These are phyloP conservation scores for Cryptococcus maquisensis DNA, from an alignment of 1,284 basidiomycete species.

Conservation along the genomic window DNA sequence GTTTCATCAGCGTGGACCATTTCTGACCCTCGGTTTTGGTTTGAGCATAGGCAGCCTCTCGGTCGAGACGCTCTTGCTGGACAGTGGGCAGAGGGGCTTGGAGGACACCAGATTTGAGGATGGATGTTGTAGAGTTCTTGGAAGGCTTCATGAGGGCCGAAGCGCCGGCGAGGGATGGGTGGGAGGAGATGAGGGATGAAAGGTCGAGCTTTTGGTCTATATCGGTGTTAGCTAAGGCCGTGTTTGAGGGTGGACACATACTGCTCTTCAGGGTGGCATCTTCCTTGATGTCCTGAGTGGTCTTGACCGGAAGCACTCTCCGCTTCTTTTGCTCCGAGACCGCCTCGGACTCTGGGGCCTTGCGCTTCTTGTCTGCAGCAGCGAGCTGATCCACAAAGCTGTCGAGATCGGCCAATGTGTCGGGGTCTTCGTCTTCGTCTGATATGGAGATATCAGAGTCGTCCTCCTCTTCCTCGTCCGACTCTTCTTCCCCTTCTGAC, in stretches of 20 bases:
- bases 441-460: constrained; percentile 54
- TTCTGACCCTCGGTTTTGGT: constrained; percentile 90
- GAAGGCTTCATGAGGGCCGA: constrained; percentile 32
- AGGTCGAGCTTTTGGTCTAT: constrained; percentile 46
- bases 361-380: constrained; percentile 63
- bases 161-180: constrained; percentile 61
- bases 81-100: constrained; percentile 81
- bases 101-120: constrained; percentile 60
- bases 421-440: constrained; percentile 52
- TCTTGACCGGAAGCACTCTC: constrained; percentile 46
- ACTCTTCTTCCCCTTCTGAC: constrained; percentile 26
- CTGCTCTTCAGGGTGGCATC: constrained; percentile 38
- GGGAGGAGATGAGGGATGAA: constrained; percentile 54
- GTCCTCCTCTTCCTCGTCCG: constrained; percentile 42
- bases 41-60: constrained; percentile 89
- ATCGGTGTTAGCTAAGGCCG: constrained; percentile 5
- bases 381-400: constrained; percentile 69
- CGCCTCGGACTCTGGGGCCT: constrained; percentile 60
- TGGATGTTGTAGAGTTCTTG: constrained; percentile 52
- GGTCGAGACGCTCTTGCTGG: constrained; percentile 82
- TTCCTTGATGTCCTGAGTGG: constrained; percentile 36
- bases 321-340: constrained; percentile 54
- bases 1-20: constrained; percentile 88
- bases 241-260: constrained; percentile 15
- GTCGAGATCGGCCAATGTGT: constrained; percentile 63